Evolutionary conservation across 768 basidiomycete species (phyloP), one percentile per base, ranked within the genome.

Genomic region (Jaapia argillacea): DNA sequence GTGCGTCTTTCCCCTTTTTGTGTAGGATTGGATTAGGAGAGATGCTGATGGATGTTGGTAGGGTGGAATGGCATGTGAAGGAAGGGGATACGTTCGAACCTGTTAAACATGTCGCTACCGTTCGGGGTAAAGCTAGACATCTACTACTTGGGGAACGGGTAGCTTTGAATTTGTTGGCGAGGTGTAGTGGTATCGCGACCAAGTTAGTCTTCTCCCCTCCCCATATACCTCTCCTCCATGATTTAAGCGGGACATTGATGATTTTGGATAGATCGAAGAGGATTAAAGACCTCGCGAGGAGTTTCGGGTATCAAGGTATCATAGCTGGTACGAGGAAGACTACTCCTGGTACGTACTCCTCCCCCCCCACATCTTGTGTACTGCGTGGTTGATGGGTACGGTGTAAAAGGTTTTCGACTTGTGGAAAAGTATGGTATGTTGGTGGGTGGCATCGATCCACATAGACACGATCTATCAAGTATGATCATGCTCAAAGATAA

Each of bases 401-500:
- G 10, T 4, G 41, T 20, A 27, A 22, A 42, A 85, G 85, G 94
- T 2, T 99, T 99, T 68, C 72, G 96, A 38, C 69, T 97, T 24
- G 93, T 98, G 4, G 96, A 99, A 63, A 99, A 99, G 63, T 97
- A 99, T 58, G 96, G 83, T 3, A 98, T 99, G 96, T 64, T 98
- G 36, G 89, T 98, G 12, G 96, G 96, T 14, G 96, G 96, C 4
- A 85, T 97, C 53, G 94, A 99, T 58, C 68, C 88, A 6, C 96
- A 99, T 67, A 78, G 96, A 20, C 84, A 96, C 52, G 93, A 98
- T 61, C 72, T 98, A n/a, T 92, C 88, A 23, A 88, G 86, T 58
- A 98, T 99, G 96, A 93, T 99, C 57, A 99, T 99, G 96, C 77
- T 99, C 55, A 98, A 98, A 64, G 96, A 99, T 55, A 99, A 99